A percentile compares a stretch with the other conserved stretches of the same genome.
Conservation (phyloP, 2,329 filamentous ascomycete genomes). For the Leptosphaerulina australis region DNA sequence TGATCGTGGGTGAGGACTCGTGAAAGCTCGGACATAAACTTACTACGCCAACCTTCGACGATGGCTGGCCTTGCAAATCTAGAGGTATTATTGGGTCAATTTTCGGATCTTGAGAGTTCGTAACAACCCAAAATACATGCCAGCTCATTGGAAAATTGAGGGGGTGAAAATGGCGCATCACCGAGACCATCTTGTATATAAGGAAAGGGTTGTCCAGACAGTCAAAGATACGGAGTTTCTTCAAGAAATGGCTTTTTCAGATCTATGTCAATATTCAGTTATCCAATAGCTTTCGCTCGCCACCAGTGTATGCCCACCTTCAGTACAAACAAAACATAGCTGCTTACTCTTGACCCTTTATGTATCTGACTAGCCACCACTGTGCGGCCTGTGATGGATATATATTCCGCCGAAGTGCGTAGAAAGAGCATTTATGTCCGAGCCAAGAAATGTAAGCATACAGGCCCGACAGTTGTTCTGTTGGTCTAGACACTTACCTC, state of each 20-base stretch:
- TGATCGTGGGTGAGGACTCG: not conserved
- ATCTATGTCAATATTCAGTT: conserved; percentile 31
- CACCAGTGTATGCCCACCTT: conserved; percentile 21
- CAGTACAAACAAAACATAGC: conserved; percentile 35
- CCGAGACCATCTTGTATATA: not conserved
- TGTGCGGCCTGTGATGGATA: conserved; percentile 18
- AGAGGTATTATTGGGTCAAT: not conserved
- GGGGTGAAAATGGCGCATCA: not conserved
- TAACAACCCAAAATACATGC: not conserved
- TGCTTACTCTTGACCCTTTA: conserved; percentile 27
- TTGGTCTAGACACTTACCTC: conserved; percentile 31
- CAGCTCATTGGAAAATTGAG: not conserved
- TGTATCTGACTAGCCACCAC: conserved; percentile 11
- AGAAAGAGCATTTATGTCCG: conserved; percentile 28
- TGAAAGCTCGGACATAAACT: not conserved
- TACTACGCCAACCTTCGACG: not conserved
- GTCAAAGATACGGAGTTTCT: not conserved
- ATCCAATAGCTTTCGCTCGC: conserved; percentile 19
- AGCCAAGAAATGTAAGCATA: conserved; percentile 39
- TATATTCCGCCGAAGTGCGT: conserved; percentile 39
- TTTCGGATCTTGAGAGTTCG: not conserved
- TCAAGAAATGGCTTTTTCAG: conserved; percentile 22
- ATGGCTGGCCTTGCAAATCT: not conserved
- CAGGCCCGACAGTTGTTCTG: conserved; percentile 36
- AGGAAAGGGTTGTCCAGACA: not conserved